Conservation (phyloP, 345 rosid species). For the Syzygium aqueum region DNA sequence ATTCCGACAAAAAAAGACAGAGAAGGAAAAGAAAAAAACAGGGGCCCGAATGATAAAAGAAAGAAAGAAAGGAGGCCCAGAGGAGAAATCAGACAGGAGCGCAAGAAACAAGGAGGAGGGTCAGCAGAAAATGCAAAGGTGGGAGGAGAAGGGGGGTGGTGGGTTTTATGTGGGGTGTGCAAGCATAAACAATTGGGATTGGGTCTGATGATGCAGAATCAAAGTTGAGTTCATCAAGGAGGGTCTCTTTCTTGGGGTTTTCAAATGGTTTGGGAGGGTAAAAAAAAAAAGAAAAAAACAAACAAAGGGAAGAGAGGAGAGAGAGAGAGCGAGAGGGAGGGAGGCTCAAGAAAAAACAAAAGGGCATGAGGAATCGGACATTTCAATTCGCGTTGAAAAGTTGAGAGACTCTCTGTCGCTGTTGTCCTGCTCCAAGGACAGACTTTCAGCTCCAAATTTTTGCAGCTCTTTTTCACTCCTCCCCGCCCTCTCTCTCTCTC, state of each 20-base stretch:
- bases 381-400: conserved; percentile 2
- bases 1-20: neutral
- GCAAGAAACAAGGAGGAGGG: too few species aligned
- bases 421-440: neutral
- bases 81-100: neutral
- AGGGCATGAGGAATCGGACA: neutral
- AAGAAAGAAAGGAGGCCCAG: neutral
- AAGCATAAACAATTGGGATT: conserved; percentile 23
- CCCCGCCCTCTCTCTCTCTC: neutral
- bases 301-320: neutral
- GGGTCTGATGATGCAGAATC: conserved; percentile 45
- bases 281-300: conserved; percentile 1
- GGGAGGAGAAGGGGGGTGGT: neutral
- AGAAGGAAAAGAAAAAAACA: neutral
- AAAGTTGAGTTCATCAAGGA: conserved; percentile 63
- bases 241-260: conserved; percentile 70
- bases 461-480: neutral
- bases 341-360: conserved; percentile 36
- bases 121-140: neutral
- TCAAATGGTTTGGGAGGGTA: conserved; percentile 79
- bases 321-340: neutral
- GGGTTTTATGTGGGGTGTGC: neutral
- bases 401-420: neutral
- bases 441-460: neutral
- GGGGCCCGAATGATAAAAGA: neutral